Evolutionary conservation across 202 grass and related monocot genomes (phyloP).

Genomic region (Eragrostis tef): DNA sequence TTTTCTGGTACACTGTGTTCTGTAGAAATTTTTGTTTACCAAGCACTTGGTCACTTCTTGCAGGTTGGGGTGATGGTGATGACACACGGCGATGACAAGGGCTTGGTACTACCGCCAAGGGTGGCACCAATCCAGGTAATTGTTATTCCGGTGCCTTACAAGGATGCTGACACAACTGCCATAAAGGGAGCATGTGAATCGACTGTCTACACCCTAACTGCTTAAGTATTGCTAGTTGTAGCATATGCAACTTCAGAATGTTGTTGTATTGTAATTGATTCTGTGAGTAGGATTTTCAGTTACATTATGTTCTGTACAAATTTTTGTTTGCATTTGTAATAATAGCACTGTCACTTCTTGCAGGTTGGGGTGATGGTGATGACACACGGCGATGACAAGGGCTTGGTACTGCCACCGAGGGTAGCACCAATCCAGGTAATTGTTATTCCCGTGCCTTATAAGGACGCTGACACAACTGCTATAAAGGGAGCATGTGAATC

Average conservation of each 20-base stretch:
- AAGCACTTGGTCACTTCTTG: conserved; percentile 38
- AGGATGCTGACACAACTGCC: conserved; percentile 83
- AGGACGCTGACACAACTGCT: conserved; percentile 83
- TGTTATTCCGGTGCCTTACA: conserved; percentile 87
- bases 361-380: conserved; percentile 97
- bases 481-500: conserved; percentile 80
- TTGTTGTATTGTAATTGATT: not conserved
- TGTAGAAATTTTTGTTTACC: not conserved
- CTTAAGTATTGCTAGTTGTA: not conserved
- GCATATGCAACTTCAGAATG: not conserved
- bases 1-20: not conserved
- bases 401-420: conserved; percentile 88
- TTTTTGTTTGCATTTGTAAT: conserved; percentile 11
- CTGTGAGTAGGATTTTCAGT: not conserved
- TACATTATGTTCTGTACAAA: not conserved
- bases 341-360: conserved; percentile 33
- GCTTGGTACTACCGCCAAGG: conserved; percentile 88
- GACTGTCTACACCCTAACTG: conserved; percentile 56
- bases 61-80: conserved; percentile 97
- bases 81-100: conserved; percentile 97
- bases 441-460: conserved; percentile 87
- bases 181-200: conserved; percentile 80
- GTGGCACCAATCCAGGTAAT: conserved; percentile 86
- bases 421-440: conserved; percentile 86
- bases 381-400: conserved; percentile 97